Conservation (phyloP, 352 stramenopile genomes). For the Pythium utonaiense region DNA sequence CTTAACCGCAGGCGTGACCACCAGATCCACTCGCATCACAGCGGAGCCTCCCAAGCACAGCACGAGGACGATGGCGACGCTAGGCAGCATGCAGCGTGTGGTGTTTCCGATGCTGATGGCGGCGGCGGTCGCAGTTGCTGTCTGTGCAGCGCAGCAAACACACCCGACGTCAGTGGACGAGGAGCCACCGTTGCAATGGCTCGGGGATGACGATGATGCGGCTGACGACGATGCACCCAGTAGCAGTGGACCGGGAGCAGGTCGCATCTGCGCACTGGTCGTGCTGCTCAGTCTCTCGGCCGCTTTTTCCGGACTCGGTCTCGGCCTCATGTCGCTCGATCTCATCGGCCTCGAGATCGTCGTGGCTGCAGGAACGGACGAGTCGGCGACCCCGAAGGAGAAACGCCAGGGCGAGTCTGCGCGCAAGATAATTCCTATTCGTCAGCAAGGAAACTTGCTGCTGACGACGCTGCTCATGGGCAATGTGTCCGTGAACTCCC, state of each 20-base stretch:
- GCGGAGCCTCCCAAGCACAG: not conserved
- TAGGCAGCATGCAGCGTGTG: not conserved
- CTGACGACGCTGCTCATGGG: slow-evolving; percentile 94
- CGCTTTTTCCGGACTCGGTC: slow-evolving; percentile 92
- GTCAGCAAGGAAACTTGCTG: slow-evolving; percentile 94
- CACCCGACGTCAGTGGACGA: not conserved
- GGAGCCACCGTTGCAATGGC: not conserved
- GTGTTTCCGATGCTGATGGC: not conserved
- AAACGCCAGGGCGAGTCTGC: slow-evolving; percentile 53
- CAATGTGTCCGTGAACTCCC: slow-evolving; percentile 96
- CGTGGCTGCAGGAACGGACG: slow-evolving; percentile 87
- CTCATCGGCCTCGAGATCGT: slow-evolving; percentile 97
- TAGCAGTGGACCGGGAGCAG: slow-evolving; percentile 11
- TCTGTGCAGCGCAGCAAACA: not conserved
- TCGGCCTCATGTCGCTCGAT: slow-evolving; percentile 97
- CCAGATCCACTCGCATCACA: not conserved
- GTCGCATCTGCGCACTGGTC: slow-evolving; percentile 48
- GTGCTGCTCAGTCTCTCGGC: slow-evolving; percentile 85
- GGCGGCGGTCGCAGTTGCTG: not conserved
- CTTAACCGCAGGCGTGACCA: too few species aligned
- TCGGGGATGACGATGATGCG: not conserved
- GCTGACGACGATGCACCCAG: not conserved
- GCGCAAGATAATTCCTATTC: slow-evolving; percentile 85
- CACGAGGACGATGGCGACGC: not conserved
- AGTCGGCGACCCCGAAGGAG: slow-evolving; percentile 61